Conservation (phyloP, 345 rosid genomes). For the Salix viminalis region DNA sequence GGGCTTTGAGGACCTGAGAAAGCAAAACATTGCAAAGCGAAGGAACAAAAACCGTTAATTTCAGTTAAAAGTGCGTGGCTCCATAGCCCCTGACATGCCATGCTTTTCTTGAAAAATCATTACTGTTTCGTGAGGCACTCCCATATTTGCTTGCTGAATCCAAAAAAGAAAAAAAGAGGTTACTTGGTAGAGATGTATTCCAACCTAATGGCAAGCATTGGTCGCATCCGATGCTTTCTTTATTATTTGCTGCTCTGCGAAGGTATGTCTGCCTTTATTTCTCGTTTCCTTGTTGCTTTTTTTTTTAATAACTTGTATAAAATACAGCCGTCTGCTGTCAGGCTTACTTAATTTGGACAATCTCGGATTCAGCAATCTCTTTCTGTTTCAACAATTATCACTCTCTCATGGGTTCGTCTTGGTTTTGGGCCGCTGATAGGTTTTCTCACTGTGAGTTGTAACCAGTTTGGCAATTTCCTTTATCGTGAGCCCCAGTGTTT, state of each 20-base stretch:
- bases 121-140: neutral
- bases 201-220: neutral
- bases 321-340: neutral
- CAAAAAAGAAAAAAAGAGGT: neutral
- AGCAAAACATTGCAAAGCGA: too few species aligned
- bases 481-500: neutral
- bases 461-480: neutral
- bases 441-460: neutral
- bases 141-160: neutral
- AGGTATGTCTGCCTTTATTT: neutral
- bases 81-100: neutral
- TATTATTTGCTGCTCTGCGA: neutral
- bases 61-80: too few species aligned
- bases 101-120: neutral
- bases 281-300: neutral
- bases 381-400: neutral
- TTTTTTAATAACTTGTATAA: neutral
- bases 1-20: neutral
- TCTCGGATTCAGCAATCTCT: neutral
- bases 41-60: neutral
- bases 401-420: neutral
- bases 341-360: neutral
- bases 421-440: too few species aligned
- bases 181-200: neutral
- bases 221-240: neutral